Base-by-base conservation (phyloP, 352 stramenopile genomes). In the Elongisporangium senticosum region DNA sequence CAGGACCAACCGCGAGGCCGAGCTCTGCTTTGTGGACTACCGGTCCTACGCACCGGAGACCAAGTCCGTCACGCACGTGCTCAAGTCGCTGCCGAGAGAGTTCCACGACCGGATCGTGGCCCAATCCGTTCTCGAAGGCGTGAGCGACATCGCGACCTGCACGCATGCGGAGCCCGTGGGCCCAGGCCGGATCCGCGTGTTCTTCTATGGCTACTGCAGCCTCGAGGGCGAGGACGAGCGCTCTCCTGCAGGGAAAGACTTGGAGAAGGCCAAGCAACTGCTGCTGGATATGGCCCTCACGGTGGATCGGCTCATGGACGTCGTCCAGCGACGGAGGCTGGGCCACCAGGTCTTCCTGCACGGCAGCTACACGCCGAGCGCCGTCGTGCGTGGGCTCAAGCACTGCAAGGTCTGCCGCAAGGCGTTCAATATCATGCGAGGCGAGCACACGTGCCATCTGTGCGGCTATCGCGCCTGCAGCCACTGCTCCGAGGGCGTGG, bases 61-160 rank as follows among this genome's bases (percentile, higher is more conserved):
- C 21, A 65, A 75, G 21, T 74, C 72, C 4, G 77, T 77, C 1
- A 64, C 82, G 37, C 75, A 83, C 56, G 65, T 87, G 23, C 79
- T 77, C 28, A 88, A 86, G 66, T 83, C 75, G 14, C 60, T 88
- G 4, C 78, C 78, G 19, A 80, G 78, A 40, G 62, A 71, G 7
- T 63, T 86, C n/a, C 75, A 88, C 71, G 74, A 86, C 49, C 67
- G 26, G 26, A 37, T 37, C 26, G 26, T 37, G 26, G 5, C 26
- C 8, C 26, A 37, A 11, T 77, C 66, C 21, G 64, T 77, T 24
- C 56, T 77, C 4, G 65, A 60, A n/a, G 69, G 65, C 20, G 59
- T 66, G 15, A 73, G 64, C 21, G 59, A 77, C 52, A 61, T 77
- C 53, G 22, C 69, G 3, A 55, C 58, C 40, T 74, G 59, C 53